These are phyloP conservation scores for Lentinula sp. DNA, from an alignment of 768 basidiomycete genomes.

Conservation along the genomic window DNA sequence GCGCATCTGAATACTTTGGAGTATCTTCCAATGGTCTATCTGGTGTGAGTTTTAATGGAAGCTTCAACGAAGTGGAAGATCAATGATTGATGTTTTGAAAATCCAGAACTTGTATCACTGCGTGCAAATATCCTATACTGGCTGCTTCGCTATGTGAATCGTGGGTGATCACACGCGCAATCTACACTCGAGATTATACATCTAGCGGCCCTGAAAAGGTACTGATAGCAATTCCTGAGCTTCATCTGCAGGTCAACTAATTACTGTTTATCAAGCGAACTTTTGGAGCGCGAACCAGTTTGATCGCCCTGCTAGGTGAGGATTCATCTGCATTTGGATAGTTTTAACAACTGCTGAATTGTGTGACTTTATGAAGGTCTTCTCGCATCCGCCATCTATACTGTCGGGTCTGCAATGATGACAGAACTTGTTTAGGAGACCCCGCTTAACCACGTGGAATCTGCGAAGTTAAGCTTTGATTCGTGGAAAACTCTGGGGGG, in stretches of 20 bases:
- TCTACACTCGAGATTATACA: conserved; percentile 2
- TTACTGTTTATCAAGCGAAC: not conserved
- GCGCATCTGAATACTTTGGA: conserved; percentile 30
- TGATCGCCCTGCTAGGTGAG: not conserved
- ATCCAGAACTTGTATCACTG: conserved; percentile 1
- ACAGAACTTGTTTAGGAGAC: not conserved
- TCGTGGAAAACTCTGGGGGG: too few species aligned
- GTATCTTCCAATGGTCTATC: not conserved
- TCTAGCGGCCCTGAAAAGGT: not conserved
- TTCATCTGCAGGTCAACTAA: not conserved
- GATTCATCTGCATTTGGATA: not conserved
- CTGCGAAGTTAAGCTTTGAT: too few species aligned
- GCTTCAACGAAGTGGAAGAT: not conserved
- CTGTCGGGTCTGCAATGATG: not conserved
- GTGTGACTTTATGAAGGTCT: not conserved
- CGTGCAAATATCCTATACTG: not conserved
- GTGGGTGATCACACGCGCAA: not conserved
- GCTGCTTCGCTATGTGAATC: conserved; percentile 2
- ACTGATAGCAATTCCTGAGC: not conserved
- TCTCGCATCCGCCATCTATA: not conserved
- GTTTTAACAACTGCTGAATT: not conserved
- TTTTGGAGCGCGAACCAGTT: not conserved
- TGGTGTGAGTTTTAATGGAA: not conserved
- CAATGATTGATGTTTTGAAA: not conserved
- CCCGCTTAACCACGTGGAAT: not conserved